Evolutionary conservation across 2,329 filamentous ascomycete genomes (phyloP), one percentile per base, ranked within the genome.

Genomic region (Coniochaeta sp.): DNA sequence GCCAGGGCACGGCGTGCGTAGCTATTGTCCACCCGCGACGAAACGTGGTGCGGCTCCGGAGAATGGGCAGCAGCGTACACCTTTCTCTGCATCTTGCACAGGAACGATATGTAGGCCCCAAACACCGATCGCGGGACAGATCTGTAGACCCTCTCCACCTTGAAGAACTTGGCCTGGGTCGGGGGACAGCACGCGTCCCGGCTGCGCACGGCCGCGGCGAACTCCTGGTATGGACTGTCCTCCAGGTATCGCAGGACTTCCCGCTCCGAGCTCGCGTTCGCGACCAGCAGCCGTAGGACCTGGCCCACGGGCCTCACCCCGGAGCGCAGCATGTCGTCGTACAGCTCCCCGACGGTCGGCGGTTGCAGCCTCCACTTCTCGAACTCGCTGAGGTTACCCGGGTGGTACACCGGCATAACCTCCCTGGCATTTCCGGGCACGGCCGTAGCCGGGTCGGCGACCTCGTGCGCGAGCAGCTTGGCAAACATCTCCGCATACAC

Each of bases 331-430:
- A 92, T 89, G 47, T 79, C 75, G 12, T 77, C 68, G 61, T 88
- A 89, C 4, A 93, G 75, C 57, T 82, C 76, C 4, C 78, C 72
- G 12, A 86, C 72, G 1, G 76, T 79, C 2, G 89, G 89, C 1
- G 88, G 84, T 16, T 78, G 75, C 50, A 85, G 74, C n/a, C 84
- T 79, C 42, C 84, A 80, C 64, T 83, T 84, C 60, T 89, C 88
- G 59, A 86, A 83, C n/a, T 86, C 81, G 61, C 79, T 89, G 67
- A 79, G 80, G 70, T 79, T 89, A 71, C 75, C 74, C 59, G 83
- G 79, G 10, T 36, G 54, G 22, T 86, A 74, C 22, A 84, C 78
- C 0, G 82, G 77, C 14, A 80, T 73, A 9, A 80, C 74, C 67
- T 88, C 84, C 62, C 73, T 78, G 42, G 75, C 76, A 65, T 90